Percentiles rank a stretch among this genome's conserved stretches.
Conservation (phyloP, 257 asterid genomes). For the Solanum rostratum region DNA sequence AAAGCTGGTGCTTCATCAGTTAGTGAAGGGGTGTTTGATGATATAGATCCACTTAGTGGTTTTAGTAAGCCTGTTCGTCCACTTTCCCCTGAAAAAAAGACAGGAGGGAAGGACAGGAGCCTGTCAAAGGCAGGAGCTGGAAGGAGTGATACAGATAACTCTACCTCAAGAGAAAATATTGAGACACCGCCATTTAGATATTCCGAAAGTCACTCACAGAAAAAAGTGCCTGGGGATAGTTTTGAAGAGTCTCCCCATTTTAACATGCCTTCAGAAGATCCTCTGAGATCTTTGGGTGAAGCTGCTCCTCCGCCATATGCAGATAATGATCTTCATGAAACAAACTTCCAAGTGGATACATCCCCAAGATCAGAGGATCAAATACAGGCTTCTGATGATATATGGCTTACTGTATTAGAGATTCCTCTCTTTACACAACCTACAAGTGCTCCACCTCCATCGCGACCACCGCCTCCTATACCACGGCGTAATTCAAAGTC, state of each 20-base stretch:
- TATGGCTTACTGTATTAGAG: slow-evolving; percentile 88
- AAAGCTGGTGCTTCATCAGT: slow-evolving; percentile 48
- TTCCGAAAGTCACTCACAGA: slow-evolving; percentile 40
- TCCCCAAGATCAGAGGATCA: slow-evolving; percentile 48
- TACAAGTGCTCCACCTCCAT: slow-evolving; percentile 86
- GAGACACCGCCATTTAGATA: slow-evolving; percentile 37
- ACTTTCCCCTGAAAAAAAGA: slow-evolving; percentile 46
- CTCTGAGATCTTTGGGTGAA: slow-evolving; percentile 40
- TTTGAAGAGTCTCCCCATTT: slow-evolving; percentile 57
- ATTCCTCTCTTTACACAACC: slow-evolving; percentile 88
- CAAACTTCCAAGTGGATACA: slow-evolving; percentile 31
- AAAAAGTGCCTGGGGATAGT: slow-evolving; percentile 38
- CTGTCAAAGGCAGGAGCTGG: slow-evolving; percentile 34
- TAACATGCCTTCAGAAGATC: slow-evolving; percentile 58
- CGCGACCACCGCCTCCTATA: slow-evolving; percentile 91
- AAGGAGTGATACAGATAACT: slow-evolving; percentile 23
- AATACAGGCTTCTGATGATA: slow-evolving; percentile 46
- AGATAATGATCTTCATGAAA: slow-evolving; percentile 19
- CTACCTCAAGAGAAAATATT: slow-evolving; percentile 34
- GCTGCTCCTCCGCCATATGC: slow-evolving; percentile 43
- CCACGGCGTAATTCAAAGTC: slow-evolving; percentile 46
- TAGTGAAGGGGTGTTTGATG: slow-evolving; percentile 63
- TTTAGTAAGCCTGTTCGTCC: slow-evolving; percentile 42
- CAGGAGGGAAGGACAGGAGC: slow-evolving; percentile 40
- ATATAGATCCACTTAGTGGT: slow-evolving; percentile 60